phyloP scores from a whole-genome alignment of 2,329 filamentous ascomycete species.

The Taxawa tesnikishii region DNA sequence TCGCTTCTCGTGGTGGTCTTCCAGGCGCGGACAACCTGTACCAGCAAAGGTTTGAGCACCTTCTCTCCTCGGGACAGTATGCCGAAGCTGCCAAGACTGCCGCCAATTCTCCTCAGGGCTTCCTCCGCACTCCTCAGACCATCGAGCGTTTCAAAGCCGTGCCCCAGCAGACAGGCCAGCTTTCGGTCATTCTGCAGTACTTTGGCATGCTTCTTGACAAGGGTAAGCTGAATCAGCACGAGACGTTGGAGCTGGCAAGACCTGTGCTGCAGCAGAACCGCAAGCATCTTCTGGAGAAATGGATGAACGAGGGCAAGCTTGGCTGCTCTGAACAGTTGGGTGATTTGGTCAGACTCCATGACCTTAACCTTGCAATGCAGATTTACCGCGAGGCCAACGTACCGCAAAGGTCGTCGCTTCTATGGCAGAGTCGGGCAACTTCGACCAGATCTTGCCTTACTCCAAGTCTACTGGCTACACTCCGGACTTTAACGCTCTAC shows the following conservation, averaged over 20 bases:
- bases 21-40: slow-evolving; percentile 92
- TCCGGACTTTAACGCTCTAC: slow-evolving; percentile 85
- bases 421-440: slow-evolving; percentile 90
- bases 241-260: slow-evolving; percentile 85
- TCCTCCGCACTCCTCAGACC: slow-evolving; percentile 85
- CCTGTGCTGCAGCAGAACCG: slow-evolving; percentile 88
- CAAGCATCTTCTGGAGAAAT: slow-evolving; percentile 94
- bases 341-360: slow-evolving; percentile 82
- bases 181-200: slow-evolving; percentile 92
- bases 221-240: slow-evolving; percentile 80
- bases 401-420: slow-evolving; percentile 90
- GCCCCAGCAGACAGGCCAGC: slow-evolving; percentile 67
- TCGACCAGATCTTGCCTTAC: slow-evolving; percentile 93
- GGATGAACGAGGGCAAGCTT: slow-evolving; percentile 92
- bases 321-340: slow-evolving; percentile 93
- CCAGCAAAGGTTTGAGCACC: slow-evolving; percentile 80
- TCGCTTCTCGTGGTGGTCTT: slow-evolving; percentile 86
- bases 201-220: slow-evolving; percentile 97
- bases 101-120: slow-evolving; percentile 90
- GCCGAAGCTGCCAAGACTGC: slow-evolving; percentile 88
- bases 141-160: slow-evolving; percentile 92
- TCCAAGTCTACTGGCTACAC: slow-evolving; percentile 74
- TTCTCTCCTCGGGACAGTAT: slow-evolving; percentile 70
- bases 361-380: slow-evolving; percentile 72
- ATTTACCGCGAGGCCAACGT: slow-evolving; percentile 89